Percentiles rank a stretch among this genome's conserved stretches.
These are phyloP conservation scores for Trichosporon faecale DNA, from an alignment of 1,284 basidiomycete genomes.

Conservation along the genomic window DNA sequence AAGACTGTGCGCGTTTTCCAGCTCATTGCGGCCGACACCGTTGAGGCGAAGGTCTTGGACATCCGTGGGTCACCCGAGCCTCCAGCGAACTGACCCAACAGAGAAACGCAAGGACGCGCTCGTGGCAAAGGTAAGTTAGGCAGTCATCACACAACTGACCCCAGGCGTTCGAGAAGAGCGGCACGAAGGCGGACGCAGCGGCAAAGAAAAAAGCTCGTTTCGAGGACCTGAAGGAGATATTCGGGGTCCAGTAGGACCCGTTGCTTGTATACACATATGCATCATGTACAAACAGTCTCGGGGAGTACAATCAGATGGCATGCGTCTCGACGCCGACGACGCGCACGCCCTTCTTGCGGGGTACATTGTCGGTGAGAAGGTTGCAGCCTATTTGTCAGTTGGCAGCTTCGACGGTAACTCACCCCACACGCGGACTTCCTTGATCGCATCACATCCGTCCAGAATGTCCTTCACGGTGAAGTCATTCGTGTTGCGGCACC, in stretches of 20 bases:
- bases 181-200: conserved; percentile 30
- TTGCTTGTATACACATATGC: neutral
- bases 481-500: conserved; percentile 81
- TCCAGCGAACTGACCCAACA: conserved; percentile 18
- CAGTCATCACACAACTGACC: neutral
- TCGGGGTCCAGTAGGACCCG: conserved; percentile 31
- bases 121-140: conserved; percentile 35
- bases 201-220: conserved; percentile 45
- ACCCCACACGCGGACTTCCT: conserved; percentile 51
- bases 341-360: conserved; percentile 49
- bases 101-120: conserved; percentile 47
- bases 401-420: conserved; percentile 20
- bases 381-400: conserved; percentile 42
- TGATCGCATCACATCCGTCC: conserved; percentile 54
- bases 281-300: neutral
- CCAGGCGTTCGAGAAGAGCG: conserved; percentile 46
- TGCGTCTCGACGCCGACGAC: conserved; percentile 53
- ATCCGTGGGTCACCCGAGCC: conserved; percentile 64
- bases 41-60: conserved; percentile 78
- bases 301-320: conserved; percentile 29
- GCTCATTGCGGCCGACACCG: conserved; percentile 79
- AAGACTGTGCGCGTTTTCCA: conserved; percentile 81
- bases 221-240: conserved; percentile 46
- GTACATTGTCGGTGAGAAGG: conserved; percentile 48
- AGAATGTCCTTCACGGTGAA: conserved; percentile 71